Evolutionary conservation across 345 rosid species (phyloP).

Genomic region (Pugionium cornutum): DNA sequence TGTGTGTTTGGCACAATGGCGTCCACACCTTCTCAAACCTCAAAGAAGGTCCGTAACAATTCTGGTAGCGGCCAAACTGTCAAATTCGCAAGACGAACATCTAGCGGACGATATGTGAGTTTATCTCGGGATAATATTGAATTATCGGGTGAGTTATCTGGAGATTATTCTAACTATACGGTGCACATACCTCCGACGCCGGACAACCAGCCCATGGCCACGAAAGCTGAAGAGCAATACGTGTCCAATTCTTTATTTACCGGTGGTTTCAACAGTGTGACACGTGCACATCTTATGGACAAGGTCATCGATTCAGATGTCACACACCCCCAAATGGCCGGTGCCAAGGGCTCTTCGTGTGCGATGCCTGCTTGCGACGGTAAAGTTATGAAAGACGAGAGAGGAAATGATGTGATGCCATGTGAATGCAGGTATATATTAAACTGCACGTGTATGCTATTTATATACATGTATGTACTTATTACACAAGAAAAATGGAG

Average conservation of each 20-base stretch:
- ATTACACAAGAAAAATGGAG: neutral
- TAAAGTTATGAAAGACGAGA: conserved; percentile 85
- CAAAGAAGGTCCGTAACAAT: conserved; percentile 60
- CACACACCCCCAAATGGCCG: conserved; percentile 92
- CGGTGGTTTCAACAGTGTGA: conserved; percentile 93
- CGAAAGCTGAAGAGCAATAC: conserved; percentile 85
- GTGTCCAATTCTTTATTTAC: conserved; percentile 89
- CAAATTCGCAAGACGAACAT: conserved; percentile 84
- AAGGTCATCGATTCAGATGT: conserved; percentile 97
- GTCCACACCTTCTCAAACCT: conserved; percentile 55
- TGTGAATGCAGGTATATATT: conserved; percentile 78
- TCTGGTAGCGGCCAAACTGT: conserved; percentile 77
- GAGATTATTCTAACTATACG: conserved; percentile 84
- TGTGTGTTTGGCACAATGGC: conserved; percentile 49
- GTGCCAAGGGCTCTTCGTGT: conserved; percentile 81
- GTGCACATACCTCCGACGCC: conserved; percentile 97
- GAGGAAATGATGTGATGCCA: conserved; percentile 77
- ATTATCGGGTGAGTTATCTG: conserved; percentile 72
- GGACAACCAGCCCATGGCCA: conserved; percentile 86
- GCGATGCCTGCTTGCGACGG: conserved; percentile 94
- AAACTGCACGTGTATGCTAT: no score
- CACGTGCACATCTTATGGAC: conserved; percentile 95
- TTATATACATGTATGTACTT: neutral
- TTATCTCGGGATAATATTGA: conserved; percentile 83
- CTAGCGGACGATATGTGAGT: conserved; percentile 94